phyloP scores from a whole-genome alignment of 106 monocot genomes.

The Chionographis japonica region DNA sequence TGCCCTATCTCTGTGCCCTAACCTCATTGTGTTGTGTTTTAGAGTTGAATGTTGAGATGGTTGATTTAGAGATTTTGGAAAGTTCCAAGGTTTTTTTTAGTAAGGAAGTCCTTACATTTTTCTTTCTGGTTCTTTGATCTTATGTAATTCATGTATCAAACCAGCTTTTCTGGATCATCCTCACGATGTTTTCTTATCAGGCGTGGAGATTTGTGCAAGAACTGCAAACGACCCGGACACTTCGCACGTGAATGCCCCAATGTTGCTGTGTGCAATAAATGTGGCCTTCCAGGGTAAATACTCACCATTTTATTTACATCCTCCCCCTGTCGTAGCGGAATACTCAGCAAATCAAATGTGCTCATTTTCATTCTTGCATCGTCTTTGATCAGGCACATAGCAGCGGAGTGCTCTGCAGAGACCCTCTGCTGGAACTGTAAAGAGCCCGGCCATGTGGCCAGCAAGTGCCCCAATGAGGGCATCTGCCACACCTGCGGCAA shows the following conservation, averaged over 20 bases:
- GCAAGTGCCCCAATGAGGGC: constrained; percentile 82
- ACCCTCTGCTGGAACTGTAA: constrained; percentile 95
- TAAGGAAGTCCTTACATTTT: too few species aligned
- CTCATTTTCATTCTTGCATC: too few species aligned
- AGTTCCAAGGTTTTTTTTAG: too few species aligned
- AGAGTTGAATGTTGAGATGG: too few species aligned
- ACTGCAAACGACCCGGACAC: constrained; percentile 93
- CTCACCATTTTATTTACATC: background rate
- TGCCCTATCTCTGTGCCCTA: too few species aligned
- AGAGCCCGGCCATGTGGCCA: constrained; percentile 84
- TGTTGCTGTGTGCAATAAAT: constrained; percentile 93
- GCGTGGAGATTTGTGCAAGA: constrained; percentile 81
- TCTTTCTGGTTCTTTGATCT: too few species aligned
- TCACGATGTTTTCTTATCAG: constrained; percentile 21
- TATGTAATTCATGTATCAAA: too few species aligned
- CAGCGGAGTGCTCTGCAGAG: constrained; percentile 70
- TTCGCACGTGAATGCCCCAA: constrained; percentile 96
- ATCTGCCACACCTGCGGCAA: constrained; percentile 94
- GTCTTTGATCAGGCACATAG: constrained; percentile 59
- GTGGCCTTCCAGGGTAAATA: constrained; percentile 87
- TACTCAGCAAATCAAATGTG: too few species aligned
- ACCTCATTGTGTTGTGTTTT: too few species aligned
- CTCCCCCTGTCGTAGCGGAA: too few species aligned
- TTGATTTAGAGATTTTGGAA: too few species aligned
- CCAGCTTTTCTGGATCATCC: too few species aligned